Percentiles rank a stretch among this genome's conserved stretches.
Evolutionary conservation across 306 rosid genomes (phyloP).

Genomic region (Amphicarpaea edgeworthii): DNA sequence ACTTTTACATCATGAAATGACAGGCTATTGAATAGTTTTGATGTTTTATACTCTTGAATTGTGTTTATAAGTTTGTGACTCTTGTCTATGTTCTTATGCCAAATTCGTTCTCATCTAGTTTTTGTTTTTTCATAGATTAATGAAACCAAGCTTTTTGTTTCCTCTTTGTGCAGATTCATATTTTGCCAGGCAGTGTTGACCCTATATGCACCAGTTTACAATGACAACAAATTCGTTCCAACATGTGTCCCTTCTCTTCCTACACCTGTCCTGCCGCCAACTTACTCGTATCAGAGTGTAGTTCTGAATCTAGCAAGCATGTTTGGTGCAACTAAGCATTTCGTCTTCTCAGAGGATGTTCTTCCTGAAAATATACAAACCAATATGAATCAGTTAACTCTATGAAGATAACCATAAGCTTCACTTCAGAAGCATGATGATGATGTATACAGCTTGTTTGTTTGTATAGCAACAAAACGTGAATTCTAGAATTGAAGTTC

Average conservation of each 20-base stretch:
- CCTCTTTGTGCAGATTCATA: slow-evolving; percentile 66
- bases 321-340: slow-evolving; percentile 68
- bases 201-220: slow-evolving; percentile 63
- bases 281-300: slow-evolving; percentile 52
- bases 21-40: slow-evolving; percentile 13
- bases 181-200: slow-evolving; percentile 75
- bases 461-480: slow-evolving; percentile 46
- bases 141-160: neutral
- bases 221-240: slow-evolving; percentile 72
- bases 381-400: slow-evolving; percentile 30
- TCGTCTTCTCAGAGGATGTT: slow-evolving; percentile 61
- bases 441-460: slow-evolving; percentile 36
- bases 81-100: neutral
- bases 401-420: slow-evolving; percentile 32
- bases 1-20: slow-evolving; percentile 11
- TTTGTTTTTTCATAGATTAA: slow-evolving; percentile 6
- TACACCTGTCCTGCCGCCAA: slow-evolving; percentile 49
- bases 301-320: slow-evolving; percentile 63
- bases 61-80: neutral
- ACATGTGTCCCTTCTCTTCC: slow-evolving; percentile 79
- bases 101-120: slow-evolving; percentile 7
- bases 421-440: slow-evolving; percentile 32
- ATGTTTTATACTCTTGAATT: neutral
- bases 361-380: slow-evolving; percentile 47
- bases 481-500: slow-evolving; percentile 33